Percentiles rank a stretch among this genome's conserved stretches.
Evolutionary conservation across 164 flowering plant genomes (phyloP).

Genomic region (Nymphaea thermarum): DNA sequence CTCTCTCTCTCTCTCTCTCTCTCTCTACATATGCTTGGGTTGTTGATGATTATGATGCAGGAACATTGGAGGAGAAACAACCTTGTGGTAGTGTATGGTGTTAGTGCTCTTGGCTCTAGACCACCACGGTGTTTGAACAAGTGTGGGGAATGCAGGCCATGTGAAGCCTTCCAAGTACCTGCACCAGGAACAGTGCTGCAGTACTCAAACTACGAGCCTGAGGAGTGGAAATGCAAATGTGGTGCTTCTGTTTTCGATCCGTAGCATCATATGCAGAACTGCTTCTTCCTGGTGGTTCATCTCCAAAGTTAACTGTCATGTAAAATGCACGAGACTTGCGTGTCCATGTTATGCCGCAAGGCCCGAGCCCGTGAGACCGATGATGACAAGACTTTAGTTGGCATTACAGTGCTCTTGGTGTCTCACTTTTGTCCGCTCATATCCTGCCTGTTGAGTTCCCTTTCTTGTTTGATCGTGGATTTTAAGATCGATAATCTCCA

Average conservation of each 20-base stretch:
- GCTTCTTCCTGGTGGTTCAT: background rate
- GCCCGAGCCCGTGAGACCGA: too few species aligned
- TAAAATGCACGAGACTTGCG: background rate
- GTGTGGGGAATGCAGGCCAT: slow-evolving; percentile 48
- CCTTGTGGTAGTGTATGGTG: slow-evolving; percentile 12
- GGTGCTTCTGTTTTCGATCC: slow-evolving; percentile 40
- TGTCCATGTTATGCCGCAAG: too few species aligned
- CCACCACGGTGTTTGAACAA: slow-evolving; percentile 51
- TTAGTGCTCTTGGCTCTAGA: slow-evolving; percentile 38
- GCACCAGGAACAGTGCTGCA: slow-evolving; percentile 21
- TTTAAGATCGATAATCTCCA: too few species aligned
- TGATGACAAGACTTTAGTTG: too few species aligned
- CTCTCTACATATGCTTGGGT: background rate
- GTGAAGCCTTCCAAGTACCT: slow-evolving; percentile 46
- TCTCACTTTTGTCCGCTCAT: too few species aligned
- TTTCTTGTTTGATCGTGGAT: too few species aligned
- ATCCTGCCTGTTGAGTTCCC: too few species aligned
- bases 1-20: slow-evolving; percentile 3
- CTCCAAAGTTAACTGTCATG: background rate
- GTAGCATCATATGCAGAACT: slow-evolving; percentile 3
- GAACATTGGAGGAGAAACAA: slow-evolving; percentile 1
- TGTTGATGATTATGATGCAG: slow-evolving; percentile 4
- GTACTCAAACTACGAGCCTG: slow-evolving; percentile 52
- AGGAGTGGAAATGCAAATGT: slow-evolving; percentile 69
- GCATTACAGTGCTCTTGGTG: too few species aligned